Evolutionary conservation across 2,329 filamentous ascomycete genomes (phyloP).

Genomic region (Calonectria montana): DNA sequence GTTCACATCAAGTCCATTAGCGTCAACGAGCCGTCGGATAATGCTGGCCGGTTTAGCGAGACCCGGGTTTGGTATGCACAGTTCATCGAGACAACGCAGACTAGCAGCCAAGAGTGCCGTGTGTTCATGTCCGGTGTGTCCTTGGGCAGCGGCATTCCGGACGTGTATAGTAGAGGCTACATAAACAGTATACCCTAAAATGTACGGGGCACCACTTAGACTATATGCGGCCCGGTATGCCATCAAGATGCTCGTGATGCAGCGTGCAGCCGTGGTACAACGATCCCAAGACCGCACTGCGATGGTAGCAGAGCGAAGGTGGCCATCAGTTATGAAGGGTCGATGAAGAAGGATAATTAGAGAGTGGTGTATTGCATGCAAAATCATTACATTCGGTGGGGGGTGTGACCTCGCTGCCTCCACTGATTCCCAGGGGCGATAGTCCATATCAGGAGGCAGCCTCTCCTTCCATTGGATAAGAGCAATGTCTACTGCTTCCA

Average conservation of each 20-base stretch:
- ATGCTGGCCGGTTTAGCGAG: constrained; percentile 12
- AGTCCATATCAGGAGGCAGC: neutral
- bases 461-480: neutral
- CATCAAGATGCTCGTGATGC: constrained; percentile 47
- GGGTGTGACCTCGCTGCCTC: neutral
- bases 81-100: constrained; percentile 46
- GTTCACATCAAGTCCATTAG: constrained; percentile 5
- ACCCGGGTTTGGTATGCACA: constrained; percentile 45
- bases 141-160: constrained; percentile 46
- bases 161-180: constrained; percentile 55
- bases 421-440: neutral
- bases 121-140: constrained; percentile 38
- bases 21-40: constrained; percentile 16
- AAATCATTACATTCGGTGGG: neutral
- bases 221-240: constrained; percentile 47
- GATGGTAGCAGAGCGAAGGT: constrained; percentile 21
- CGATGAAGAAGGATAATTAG: constrained; percentile 51
- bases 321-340: constrained; percentile 46
- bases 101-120: constrained; percentile 40
- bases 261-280: constrained; percentile 49
- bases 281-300: constrained; percentile 37
- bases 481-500: neutral
- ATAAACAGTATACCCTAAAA: constrained; percentile 52
- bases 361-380: constrained; percentile 42
- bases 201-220: constrained; percentile 48